Percentiles rank a stretch among this genome's conserved stretches.
Evolutionary conservation across 2,329 filamentous ascomycete genomes (phyloP).

Genomic region (Cladosporium phlei): DNA sequence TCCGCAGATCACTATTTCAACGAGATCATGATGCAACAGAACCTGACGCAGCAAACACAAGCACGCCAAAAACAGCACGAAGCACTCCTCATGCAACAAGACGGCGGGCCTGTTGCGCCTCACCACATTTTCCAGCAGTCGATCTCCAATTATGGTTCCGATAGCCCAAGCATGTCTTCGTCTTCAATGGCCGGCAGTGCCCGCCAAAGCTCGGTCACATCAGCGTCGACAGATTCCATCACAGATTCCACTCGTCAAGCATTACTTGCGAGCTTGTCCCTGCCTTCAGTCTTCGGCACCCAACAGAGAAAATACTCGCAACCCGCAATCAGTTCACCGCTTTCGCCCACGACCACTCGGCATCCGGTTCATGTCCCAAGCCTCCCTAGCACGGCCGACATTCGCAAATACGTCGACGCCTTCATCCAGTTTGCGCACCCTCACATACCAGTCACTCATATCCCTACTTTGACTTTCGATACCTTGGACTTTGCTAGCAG

Average conservation of each 20-base stretch:
- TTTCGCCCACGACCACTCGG: constrained; percentile 36
- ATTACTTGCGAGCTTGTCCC: constrained; percentile 57
- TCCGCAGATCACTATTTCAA: constrained; percentile 70
- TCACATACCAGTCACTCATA: constrained; percentile 89
- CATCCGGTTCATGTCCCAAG: constrained; percentile 40
- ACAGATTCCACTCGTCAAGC: constrained; percentile 62
- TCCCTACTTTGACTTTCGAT: constrained; percentile 88
- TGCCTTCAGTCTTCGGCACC: constrained; percentile 51
- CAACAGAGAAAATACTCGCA: constrained; percentile 56
- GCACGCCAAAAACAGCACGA: constrained; percentile 16
- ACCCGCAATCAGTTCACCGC: constrained; percentile 51
- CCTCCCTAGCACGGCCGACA: constrained; percentile 75
- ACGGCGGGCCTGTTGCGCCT: constrained; percentile 56
- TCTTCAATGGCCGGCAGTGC: constrained; percentile 66
- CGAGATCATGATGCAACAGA: constrained; percentile 57
- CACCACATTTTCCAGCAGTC: constrained; percentile 36
- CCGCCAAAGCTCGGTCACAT: constrained; percentile 55
- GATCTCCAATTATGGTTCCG: constrained; percentile 63
- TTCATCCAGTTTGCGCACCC: constrained; percentile 93
- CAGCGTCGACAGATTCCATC: constrained; percentile 60
- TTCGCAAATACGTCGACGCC: constrained; percentile 83
- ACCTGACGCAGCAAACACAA: constrained; percentile 13
- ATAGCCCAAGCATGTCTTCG: constrained; percentile 58
- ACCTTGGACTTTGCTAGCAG: constrained; percentile 61
- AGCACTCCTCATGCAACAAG: constrained; percentile 17